Conservation (phyloP, 2,329 filamentous ascomycete genomes). For the Fusarium nisikadoi region DNA sequence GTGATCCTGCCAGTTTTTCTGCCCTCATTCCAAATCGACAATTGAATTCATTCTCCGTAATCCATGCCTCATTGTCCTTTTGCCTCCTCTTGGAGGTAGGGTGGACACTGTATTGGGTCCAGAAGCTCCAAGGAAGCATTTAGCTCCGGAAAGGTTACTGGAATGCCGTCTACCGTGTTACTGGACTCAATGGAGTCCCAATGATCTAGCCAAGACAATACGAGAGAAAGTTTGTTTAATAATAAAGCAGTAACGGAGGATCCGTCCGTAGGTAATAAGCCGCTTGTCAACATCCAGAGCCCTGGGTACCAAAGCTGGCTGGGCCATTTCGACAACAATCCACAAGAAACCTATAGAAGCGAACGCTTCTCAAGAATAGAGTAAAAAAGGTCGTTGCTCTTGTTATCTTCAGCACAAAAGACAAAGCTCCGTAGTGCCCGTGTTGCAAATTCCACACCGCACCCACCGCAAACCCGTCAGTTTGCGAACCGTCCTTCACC, state of each 20-base stretch:
- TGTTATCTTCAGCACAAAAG: background rate
- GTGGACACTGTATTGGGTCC: slow-evolving; percentile 1
- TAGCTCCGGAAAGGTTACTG: slow-evolving; percentile 19
- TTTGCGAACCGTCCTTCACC: slow-evolving; percentile 26
- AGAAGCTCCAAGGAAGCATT: slow-evolving; percentile 33
- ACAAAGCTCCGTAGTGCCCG: slow-evolving; percentile 15
- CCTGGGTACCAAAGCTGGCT: background rate
- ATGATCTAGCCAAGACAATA: slow-evolving; percentile 13
- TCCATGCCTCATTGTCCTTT: slow-evolving; percentile 14
- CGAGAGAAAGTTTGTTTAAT: background rate
- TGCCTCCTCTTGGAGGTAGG: background rate
- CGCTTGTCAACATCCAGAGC: background rate
- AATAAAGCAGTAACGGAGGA: background rate
- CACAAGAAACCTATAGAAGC: slow-evolving; percentile 6
- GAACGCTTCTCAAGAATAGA: background rate
- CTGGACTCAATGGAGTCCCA: slow-evolving; percentile 8
- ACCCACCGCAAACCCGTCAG: slow-evolving; percentile 42
- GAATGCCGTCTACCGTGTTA: slow-evolving; percentile 27
- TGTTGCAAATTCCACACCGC: slow-evolving; percentile 42
- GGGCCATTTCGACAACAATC: slow-evolving; percentile 8
- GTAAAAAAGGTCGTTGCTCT: slow-evolving; percentile 10
- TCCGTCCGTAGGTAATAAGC: background rate
- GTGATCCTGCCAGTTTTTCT: slow-evolving; percentile 3
- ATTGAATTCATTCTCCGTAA: slow-evolving; percentile 13
- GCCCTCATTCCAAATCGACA: slow-evolving; percentile 6